phyloP scores from a whole-genome alignment of 2,329 filamentous ascomycete genomes.

The Didymella segeticola region DNA sequence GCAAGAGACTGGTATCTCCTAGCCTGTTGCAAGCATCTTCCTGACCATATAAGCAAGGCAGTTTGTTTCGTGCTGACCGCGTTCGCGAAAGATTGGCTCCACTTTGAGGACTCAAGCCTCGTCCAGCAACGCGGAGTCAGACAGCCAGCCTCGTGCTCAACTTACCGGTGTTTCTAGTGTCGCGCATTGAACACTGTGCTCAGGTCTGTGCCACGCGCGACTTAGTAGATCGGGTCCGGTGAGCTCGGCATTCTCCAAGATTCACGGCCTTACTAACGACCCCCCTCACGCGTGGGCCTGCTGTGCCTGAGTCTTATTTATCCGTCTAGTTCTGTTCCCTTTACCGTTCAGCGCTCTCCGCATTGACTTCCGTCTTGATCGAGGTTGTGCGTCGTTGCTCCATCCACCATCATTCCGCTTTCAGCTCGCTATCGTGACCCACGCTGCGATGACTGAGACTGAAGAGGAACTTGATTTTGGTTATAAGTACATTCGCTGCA shows the following conservation, averaged over 20 bases:
- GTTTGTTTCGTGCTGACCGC: too few relatives aligned
- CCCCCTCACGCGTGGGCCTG: neutral
- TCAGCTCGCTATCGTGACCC: neutral
- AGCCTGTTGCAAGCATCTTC: too few relatives aligned
- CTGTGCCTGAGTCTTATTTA: neutral
- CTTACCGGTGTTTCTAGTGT: neutral
- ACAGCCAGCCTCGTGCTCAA: slow-evolving; percentile 3
- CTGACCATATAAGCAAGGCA: too few relatives aligned
- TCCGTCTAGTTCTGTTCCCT: neutral
- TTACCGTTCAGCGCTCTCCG: neutral
- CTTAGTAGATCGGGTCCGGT: neutral
- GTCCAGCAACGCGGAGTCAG: neutral
- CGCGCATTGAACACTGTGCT: neutral
- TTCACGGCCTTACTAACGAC: neutral
- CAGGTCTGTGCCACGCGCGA: slow-evolving; percentile 1
- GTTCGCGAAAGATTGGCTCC: too few relatives aligned
- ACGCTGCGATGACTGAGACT: neutral
- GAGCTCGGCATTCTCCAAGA: neutral
- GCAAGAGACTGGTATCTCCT: too few relatives aligned
- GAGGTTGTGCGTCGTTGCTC: neutral
- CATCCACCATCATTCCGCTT: neutral
- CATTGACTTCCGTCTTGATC: neutral
- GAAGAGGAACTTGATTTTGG: too few relatives aligned
- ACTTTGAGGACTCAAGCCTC: too few relatives aligned
- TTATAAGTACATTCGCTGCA: neutral